These are phyloP conservation scores for Colletotrichum euphorbiae DNA, from an alignment of 2,329 filamentous ascomycete genomes.

Conservation along the genomic window DNA sequence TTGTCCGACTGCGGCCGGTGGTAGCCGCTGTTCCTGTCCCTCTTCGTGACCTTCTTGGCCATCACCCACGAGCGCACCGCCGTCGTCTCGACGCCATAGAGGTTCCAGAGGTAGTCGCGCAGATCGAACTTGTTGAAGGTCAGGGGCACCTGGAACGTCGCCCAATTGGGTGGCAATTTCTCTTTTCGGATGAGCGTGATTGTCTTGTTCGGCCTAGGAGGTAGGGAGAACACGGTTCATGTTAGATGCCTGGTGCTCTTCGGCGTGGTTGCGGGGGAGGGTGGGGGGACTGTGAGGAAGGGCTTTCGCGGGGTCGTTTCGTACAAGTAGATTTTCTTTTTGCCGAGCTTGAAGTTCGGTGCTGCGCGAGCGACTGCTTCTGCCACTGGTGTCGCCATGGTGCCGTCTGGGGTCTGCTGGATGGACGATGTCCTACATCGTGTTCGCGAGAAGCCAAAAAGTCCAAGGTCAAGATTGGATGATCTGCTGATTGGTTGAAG, in stretches of 20 bases:
- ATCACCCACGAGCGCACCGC: slow-evolving; percentile 85
- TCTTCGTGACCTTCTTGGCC: slow-evolving; percentile 68
- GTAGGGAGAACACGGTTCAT: neutral
- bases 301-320: slow-evolving; percentile 40
- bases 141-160: slow-evolving; percentile 90
- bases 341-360: slow-evolving; percentile 61
- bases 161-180: slow-evolving; percentile 80
- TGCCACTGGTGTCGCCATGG: slow-evolving; percentile 55
- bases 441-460: slow-evolving; percentile 36
- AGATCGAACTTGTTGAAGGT: slow-evolving; percentile 96
- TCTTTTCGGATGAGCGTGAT: slow-evolving; percentile 81
- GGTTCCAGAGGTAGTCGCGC: slow-evolving; percentile 91
- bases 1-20: slow-evolving; percentile 81
- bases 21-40: slow-evolving; percentile 63
- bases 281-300: no score
- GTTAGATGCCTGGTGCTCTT: neutral
- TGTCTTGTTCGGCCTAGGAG: slow-evolving; percentile 79
- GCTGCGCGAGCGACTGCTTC: slow-evolving; percentile 52
- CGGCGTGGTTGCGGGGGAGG: neutral
- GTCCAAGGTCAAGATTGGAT: slow-evolving; percentile 10
- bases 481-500: slow-evolving; percentile 30
- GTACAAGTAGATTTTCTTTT: slow-evolving; percentile 68
- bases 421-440: slow-evolving; percentile 1
- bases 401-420: slow-evolving; percentile 38
- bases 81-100: slow-evolving; percentile 80